These are phyloP conservation scores for Colletotrichum sp. DNA, from an alignment of 2,329 filamentous ascomycete genomes.

Conservation along the genomic window DNA sequence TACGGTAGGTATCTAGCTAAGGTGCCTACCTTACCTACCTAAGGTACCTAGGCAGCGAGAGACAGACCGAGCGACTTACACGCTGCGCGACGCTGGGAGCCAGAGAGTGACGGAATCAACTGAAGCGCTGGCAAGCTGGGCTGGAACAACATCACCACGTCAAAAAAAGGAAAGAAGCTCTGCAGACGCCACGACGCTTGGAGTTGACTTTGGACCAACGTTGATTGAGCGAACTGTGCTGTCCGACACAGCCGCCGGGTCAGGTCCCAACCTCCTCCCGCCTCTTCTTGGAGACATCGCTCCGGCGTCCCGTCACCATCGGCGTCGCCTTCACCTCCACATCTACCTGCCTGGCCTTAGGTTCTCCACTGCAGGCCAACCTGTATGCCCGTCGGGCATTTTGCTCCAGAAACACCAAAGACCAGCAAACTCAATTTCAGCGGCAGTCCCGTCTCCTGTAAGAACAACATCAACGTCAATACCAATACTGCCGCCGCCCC, in stretches of 20 bases:
- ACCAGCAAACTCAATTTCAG: neutral
- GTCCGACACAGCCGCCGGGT: neutral
- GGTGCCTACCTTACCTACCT: neutral
- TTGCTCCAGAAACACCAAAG: slow-evolving; percentile 4
- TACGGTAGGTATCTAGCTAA: too few relatives aligned
- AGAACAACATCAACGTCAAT: too few relatives aligned
- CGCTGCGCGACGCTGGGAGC: neutral
- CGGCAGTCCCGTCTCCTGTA: neutral
- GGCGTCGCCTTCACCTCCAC: neutral
- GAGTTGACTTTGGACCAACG: neutral
- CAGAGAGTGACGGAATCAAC: neutral
- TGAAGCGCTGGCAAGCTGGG: neutral
- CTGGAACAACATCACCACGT: neutral
- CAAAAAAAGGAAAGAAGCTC: neutral
- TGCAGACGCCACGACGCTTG: neutral
- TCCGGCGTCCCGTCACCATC: neutral
- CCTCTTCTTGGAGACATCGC: neutral
- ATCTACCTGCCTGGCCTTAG: neutral
- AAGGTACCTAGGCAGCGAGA: neutral
- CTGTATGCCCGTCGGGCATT: neutral
- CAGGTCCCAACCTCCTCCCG: neutral
- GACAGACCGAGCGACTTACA: neutral
- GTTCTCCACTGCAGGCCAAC: neutral
- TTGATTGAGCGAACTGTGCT: too few relatives aligned
- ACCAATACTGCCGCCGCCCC: neutral